Evolutionary conservation across 805 yeast genomes (phyloP), one percentile per base, ranked within the genome.

Genomic region (Wickerhamomyces hampshirensis): DNA sequence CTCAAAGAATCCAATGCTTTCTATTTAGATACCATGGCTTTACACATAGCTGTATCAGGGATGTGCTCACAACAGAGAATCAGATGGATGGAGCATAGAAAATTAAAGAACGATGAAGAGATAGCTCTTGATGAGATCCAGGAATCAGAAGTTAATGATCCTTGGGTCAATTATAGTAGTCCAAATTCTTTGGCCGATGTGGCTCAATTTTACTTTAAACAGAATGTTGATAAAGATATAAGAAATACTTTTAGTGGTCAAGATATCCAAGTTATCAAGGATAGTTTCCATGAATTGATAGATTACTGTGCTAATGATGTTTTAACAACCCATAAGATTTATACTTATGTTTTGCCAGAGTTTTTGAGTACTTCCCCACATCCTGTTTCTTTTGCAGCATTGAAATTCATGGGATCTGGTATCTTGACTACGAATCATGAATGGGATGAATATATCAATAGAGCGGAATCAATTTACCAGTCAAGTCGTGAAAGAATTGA

Each of bases 31-130:
- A 89, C 95, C 1, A 84, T 91, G 88, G 82, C 97, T 1, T 62
- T 93, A 14, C 99, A 93, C 59, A 77, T 89, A 23, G 94, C 98
- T 1, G 75, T 80, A 0, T 77, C 82, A 34, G 99, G 99, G 0
- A 81, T 93, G 74, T 86, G 96, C 56, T 85, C 97, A 3, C 78
- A 85, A 48, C 98, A 93, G 53, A 62, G 98, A 42, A 82, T 87
- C 0, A 68, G 73, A 13, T 93, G 93, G 84, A 57, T 74, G 48
- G 77, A 74, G 41, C 78, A 72, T 48, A 68, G 63, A 28, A 79
- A 59, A 31, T 43, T 47, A 35, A 51, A 41, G 38, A 55, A 44
- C 23, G 44, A 45, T 16, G 49, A 42, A 15, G 47, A 39, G n/a
- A 40, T 39, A 12, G 39, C 38, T 4, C 33, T 43, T 11, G 51